Conservation (phyloP, 306 rosid genomes). For the Cicer yamashitae region DNA sequence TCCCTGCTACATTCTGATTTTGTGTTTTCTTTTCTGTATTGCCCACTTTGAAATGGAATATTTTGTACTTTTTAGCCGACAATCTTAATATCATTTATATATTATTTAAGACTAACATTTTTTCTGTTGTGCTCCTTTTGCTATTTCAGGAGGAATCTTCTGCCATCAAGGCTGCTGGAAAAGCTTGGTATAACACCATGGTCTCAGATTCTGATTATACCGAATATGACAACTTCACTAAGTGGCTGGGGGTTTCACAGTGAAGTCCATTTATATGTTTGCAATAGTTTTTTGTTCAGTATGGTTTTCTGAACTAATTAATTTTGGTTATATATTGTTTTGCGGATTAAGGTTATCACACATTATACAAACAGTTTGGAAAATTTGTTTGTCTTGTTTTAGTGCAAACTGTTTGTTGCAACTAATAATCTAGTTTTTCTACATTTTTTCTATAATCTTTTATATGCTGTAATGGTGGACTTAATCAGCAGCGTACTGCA, state of each 20-base stretch:
- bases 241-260: constrained; percentile 64
- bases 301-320: neutral
- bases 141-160: constrained; percentile 68
- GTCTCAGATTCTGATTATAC: constrained; percentile 83
- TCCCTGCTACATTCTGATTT: neutral
- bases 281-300: neutral
- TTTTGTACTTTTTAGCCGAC: neutral
- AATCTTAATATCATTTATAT: neutral
- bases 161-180: constrained; percentile 76
- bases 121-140: neutral
- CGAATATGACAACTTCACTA: constrained; percentile 75
- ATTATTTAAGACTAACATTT: neutral
- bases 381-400: constrained; percentile 1
- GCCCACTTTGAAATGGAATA: neutral
- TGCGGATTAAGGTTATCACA: neutral
- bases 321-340: neutral
- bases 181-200: constrained; percentile 81
- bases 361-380: neutral
- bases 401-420: constrained; percentile 14
- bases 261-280: constrained; percentile 2
- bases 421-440: neutral
- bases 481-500: constrained; percentile 93
- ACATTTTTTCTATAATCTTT: neutral
- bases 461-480: constrained; percentile 69
- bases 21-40: neutral